Percentiles rank a stretch among this genome's conserved stretches.
These are phyloP conservation scores for Priceomyces haplophilus DNA, from an alignment of 805 yeast genomes.

Conservation along the genomic window DNA sequence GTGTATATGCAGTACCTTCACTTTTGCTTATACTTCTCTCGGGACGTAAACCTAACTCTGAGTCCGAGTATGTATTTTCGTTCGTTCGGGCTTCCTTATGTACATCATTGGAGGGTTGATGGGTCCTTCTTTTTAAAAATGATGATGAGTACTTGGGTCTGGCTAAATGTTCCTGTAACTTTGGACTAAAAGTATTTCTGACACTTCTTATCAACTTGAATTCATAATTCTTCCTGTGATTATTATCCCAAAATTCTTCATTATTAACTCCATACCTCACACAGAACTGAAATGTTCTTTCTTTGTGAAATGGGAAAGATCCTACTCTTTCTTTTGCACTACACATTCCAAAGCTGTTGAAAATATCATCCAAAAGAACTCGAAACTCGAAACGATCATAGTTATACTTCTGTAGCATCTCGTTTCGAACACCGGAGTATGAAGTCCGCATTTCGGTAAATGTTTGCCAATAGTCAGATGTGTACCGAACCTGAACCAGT, in stretches of 20 bases:
- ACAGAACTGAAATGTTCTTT: constrained; percentile 45
- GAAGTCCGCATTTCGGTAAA: constrained; percentile 64
- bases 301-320: constrained; percentile 8
- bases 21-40: not conserved
- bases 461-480: constrained; percentile 77
- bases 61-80: no score
- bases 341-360: constrained; percentile 26
- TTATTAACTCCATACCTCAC: constrained; percentile 50
- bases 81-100: not conserved
- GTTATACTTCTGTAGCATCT: constrained; percentile 43
- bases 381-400: constrained; percentile 74
- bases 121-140: constrained; percentile 29
- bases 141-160: constrained; percentile 40
- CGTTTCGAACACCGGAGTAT: constrained; percentile 56
- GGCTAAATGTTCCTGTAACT: constrained; percentile 17
- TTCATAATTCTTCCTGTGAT: constrained; percentile 54
- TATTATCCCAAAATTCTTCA: constrained; percentile 77
- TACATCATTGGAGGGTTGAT: not conserved
- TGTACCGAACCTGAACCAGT: constrained; percentile 64
- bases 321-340: constrained; percentile 4
- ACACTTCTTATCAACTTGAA: constrained; percentile 38
- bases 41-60: not conserved
- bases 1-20: not conserved
- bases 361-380: constrained; percentile 47
- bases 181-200: constrained; percentile 6